Base-by-base conservation (phyloP, 2,329 filamentous ascomycete species). In the Ophiosphaerella narmari region DNA sequence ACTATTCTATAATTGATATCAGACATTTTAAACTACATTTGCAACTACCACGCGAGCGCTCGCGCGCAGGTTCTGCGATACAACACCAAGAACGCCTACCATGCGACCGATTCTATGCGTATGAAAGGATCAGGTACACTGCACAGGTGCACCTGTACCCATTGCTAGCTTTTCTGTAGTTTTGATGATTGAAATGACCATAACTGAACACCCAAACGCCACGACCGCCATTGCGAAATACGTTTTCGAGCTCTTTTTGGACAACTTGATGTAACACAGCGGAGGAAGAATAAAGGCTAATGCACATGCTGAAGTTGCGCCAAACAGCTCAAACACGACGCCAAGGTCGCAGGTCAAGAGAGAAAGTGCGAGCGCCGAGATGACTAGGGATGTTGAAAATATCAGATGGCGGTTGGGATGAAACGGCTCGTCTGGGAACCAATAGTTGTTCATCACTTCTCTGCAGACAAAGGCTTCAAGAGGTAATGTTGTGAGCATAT, bases 401-500 rank as follows among this genome's bases (percentile, higher is more conserved):
- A 95, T 83, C 39, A 99, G 75, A 74, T 99, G 94, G 37, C 91
- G 85, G 56, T 87, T 87, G 63, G 91, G 85, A 71, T 91, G 87
- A 77, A 92, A 96, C 0, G 89, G 88, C 60, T 90, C 83, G 50
- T 82, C 77, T 1, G 84, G 82, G 59, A 86, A 88, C 72, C 83
- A 88, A 69, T 96, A 97, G 57, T 90, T 91, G 61, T 90, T 84
- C 90, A 97, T 96, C 57, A 97, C 92, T 75, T 97, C 94, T 67
- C 94, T 86, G 75, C 94, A 99, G 46, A 99, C 94, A 73, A 99
- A 99, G 13, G 91, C 92, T 79, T 99, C 94, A 52, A 99, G 86
- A 0, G 94, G 94, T 32, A 99, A 80, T 1, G 94, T 97, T 12
- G 94, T 97, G 65, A 99, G 85, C 94, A 99, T 99, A 80, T 99